These are phyloP conservation scores for Heterobasidion irregulare DNA, from an alignment of 1,284 basidiomycete genomes.

Conservation along the genomic window DNA sequence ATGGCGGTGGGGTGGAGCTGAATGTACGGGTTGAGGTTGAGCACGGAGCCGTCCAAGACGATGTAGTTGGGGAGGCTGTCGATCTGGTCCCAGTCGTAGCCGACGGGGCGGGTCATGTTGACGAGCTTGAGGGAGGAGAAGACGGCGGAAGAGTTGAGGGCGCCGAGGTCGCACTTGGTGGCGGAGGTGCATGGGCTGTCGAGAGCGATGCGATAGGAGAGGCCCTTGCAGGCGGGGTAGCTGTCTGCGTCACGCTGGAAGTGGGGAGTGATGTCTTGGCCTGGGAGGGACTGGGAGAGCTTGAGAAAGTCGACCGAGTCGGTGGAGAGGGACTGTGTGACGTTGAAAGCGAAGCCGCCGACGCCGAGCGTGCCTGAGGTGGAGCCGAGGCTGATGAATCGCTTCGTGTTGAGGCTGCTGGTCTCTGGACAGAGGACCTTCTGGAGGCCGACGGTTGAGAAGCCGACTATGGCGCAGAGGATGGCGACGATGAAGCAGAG, in stretches of 20 bases:
- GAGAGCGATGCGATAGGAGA: conserved; percentile 60
- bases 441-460: conserved; percentile 93
- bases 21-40: conserved; percentile 91
- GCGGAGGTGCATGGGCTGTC: conserved; percentile 63
- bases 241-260: conserved; percentile 66
- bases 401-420: conserved; percentile 46
- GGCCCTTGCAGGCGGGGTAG: conserved; percentile 55
- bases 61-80: conserved; percentile 61
- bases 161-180: conserved; percentile 54
- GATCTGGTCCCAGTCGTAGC: conserved; percentile 88
- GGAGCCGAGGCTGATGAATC: conserved; percentile 63
- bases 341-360: conserved; percentile 73
- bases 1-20: conserved; percentile 63
- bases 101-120: conserved; percentile 62
- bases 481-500: conserved; percentile 82
- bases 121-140: conserved; percentile 51
- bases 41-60: conserved; percentile 89
- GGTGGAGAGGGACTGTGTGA: conserved; percentile 48
- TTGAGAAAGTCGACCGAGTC: conserved; percentile 46
- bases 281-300: conserved; percentile 53
- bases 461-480: conserved; percentile 80
- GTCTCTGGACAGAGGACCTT: conserved; percentile 81
- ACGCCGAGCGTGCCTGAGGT: conserved; percentile 64
- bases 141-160: conserved; percentile 48
- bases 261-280: conserved; percentile 83